phyloP scores from a whole-genome alignment of 2,329 filamentous ascomycete species.

The Hymenoscyphus linearis region DNA sequence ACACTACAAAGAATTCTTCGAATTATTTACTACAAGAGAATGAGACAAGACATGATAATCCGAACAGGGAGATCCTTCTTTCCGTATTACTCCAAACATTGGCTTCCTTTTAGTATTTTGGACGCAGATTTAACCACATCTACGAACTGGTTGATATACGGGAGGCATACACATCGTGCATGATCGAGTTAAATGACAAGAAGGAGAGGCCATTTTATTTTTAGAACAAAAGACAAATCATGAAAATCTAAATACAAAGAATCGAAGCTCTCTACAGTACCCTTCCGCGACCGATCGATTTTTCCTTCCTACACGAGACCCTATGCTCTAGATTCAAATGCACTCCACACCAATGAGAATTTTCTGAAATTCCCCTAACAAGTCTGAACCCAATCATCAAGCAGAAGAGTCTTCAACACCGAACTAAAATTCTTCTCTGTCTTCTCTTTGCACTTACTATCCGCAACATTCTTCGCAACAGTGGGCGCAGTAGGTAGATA shows the following conservation, averaged over 20 bases:
- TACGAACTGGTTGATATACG: too few relatives aligned
- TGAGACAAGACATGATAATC: too few relatives aligned
- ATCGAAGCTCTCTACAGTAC: not conserved
- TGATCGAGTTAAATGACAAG: not conserved
- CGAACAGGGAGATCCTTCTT: too few relatives aligned
- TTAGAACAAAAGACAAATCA: not conserved
- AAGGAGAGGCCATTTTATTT: not conserved
- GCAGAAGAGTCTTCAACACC: constrained; percentile 12
- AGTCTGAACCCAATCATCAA: constrained; percentile 9
- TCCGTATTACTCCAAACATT: too few relatives aligned
- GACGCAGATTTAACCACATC: too few relatives aligned
- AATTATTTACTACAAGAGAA: too few relatives aligned
- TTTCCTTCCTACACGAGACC: not conserved
- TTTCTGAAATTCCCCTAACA: not conserved
- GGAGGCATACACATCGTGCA: too few relatives aligned
- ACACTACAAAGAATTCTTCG: too few relatives aligned
- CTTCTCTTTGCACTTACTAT: constrained; percentile 4
- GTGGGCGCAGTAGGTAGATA: constrained; percentile 44
- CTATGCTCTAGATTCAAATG: not conserved
- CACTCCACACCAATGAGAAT: not conserved
- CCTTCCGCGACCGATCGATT: not conserved
- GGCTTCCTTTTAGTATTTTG: too few relatives aligned
- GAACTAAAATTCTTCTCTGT: constrained; percentile 7
- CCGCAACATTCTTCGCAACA: not conserved
- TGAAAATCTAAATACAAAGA: not conserved